These are phyloP conservation scores for Lolium perenne DNA, from an alignment of 176 grass and related monocot genomes.

Conservation along the genomic window DNA sequence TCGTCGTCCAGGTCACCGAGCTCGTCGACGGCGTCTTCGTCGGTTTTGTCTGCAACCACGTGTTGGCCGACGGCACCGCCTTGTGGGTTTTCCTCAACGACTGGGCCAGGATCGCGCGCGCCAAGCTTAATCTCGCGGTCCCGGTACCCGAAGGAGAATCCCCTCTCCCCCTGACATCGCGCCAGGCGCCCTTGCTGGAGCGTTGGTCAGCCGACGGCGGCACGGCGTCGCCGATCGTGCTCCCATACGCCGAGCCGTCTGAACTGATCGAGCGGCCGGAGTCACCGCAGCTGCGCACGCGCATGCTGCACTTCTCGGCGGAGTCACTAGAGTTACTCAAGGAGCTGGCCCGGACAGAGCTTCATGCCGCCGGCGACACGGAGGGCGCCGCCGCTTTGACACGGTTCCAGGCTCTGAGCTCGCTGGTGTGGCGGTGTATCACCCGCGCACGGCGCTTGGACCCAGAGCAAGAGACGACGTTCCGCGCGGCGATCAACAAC, in stretches of 20 bases:
- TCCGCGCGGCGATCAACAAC: slow-evolving; percentile 45
- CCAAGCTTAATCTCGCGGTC: not conserved
- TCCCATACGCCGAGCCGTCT: not conserved
- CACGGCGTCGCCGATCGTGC: not conserved
- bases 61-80: not conserved
- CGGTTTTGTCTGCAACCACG: not conserved
- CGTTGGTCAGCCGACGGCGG: not conserved
- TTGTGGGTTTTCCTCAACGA: not conserved
- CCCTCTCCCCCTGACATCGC: not conserved
- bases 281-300: slow-evolving; percentile 15
- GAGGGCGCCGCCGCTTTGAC: slow-evolving; percentile 53
- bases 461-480: slow-evolving; percentile 40
- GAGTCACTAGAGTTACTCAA: slow-evolving; percentile 52
- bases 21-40: not conserved
- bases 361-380: slow-evolving; percentile 36
- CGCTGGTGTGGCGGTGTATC: slow-evolving; percentile 61
- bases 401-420: slow-evolving; percentile 56
- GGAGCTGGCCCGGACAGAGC: slow-evolving; percentile 47
- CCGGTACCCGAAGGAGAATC: not conserved
- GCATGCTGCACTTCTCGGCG: slow-evolving; percentile 52
- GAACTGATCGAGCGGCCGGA: not conserved
- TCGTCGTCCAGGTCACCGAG: not conserved
- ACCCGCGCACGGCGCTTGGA: slow-evolving; percentile 45
- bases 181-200: not conserved
- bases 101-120: not conserved